These are phyloP conservation scores for Myriosclerotinia curreyana DNA, from an alignment of 2,329 filamentous ascomycete species.

Conservation along the genomic window DNA sequence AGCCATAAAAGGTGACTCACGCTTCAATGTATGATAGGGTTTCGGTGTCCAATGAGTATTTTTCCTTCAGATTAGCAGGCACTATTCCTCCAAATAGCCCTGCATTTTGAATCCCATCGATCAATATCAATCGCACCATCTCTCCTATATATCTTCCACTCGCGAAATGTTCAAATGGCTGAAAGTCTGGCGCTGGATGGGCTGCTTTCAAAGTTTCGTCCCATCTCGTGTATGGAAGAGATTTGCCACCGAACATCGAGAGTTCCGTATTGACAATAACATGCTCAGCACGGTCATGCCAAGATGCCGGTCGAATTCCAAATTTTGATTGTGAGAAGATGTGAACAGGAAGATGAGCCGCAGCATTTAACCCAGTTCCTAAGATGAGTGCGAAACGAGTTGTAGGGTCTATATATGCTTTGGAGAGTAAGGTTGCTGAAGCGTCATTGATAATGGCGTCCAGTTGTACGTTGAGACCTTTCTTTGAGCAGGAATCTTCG, in stretches of 20 bases:
- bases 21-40: constrained; percentile 52
- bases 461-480: constrained; percentile 52
- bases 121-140: constrained; percentile 55
- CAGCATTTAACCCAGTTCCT: constrained; percentile 65
- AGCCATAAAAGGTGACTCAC: constrained; percentile 43
- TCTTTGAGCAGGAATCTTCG: constrained; percentile 48
- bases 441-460: constrained; percentile 65
- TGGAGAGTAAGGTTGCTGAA: constrained; percentile 62
- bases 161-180: constrained; percentile 60
- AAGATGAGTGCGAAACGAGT: constrained; percentile 64
- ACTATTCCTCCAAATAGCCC: constrained; percentile 56
- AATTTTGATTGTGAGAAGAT: constrained; percentile 56
- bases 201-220: constrained; percentile 51
- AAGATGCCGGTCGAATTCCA: constrained; percentile 51
- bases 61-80: constrained; percentile 50
- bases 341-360: constrained; percentile 59
- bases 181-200: constrained; percentile 57
- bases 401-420: constrained; percentile 54
- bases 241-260: constrained; percentile 61
- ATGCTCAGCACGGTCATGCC: constrained; percentile 58
- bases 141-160: constrained; percentile 67
- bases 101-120: constrained; percentile 56
- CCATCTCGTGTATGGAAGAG: constrained; percentile 61
- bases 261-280: constrained; percentile 67
- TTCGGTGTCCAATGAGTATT: constrained; percentile 60